Evolutionary conservation across 2,329 filamentous ascomycete genomes (phyloP).

Genomic region (Leptographium lundbergii): DNA sequence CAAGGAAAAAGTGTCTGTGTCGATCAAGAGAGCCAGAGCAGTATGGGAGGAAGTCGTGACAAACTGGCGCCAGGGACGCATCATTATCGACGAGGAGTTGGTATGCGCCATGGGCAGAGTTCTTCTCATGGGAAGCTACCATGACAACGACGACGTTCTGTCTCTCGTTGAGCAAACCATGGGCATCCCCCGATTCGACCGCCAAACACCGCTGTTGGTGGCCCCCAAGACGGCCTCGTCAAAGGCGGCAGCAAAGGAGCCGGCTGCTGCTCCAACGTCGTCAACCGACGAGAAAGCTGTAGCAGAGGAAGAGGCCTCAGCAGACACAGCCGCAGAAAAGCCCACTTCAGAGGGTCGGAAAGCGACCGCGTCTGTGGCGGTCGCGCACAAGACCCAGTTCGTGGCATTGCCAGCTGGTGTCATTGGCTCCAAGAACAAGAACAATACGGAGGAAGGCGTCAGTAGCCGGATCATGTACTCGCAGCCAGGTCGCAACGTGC

Average conservation of each 20-base stretch:
- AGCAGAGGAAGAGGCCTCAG: neutral
- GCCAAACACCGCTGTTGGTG: neutral
- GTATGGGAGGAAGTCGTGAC: constrained; percentile 71
- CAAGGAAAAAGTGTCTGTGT: constrained; percentile 23
- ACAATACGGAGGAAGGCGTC: neutral
- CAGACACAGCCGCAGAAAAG: neutral
- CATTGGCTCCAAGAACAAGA: neutral
- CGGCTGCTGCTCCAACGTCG: neutral
- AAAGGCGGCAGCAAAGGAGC: neutral
- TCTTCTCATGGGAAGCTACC: constrained; percentile 50
- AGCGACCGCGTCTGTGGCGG: neutral
- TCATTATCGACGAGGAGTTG: constrained; percentile 66
- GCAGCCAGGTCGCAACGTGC: constrained; percentile 38
- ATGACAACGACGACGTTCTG: constrained; percentile 60
- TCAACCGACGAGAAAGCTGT: neutral
- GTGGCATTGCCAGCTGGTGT: neutral
- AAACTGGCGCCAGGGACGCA: constrained; percentile 60
- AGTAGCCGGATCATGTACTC: constrained; percentile 19
- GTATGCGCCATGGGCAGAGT: constrained; percentile 72
- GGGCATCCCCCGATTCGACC: constrained; percentile 48
- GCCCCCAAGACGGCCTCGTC: neutral
- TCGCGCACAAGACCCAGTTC: neutral
- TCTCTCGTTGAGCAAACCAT: constrained; percentile 72
- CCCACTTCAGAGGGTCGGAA: neutral
- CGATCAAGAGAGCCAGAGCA: constrained; percentile 53